Conservation (phyloP, 441 rosid genomes). For the Populus hybrid region DNA sequence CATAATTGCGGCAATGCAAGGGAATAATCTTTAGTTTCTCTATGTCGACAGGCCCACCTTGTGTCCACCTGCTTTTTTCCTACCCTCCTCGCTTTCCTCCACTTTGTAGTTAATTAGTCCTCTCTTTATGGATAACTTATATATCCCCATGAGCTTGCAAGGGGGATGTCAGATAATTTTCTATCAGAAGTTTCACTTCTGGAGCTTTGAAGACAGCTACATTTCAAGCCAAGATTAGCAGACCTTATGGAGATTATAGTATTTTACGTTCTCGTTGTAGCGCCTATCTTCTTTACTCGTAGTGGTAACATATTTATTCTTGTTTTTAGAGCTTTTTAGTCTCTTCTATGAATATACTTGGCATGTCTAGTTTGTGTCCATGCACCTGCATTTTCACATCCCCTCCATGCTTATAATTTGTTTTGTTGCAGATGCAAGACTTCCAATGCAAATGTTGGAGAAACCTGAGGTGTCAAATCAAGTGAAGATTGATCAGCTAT, state of each 20-base stretch:
- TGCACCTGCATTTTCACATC: not conserved
- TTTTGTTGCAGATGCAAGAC: conserved; percentile 27
- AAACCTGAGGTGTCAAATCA: not conserved
- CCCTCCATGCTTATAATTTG: not conserved
- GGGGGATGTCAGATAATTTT: not conserved
- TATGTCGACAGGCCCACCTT: not conserved
- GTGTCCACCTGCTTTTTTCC: not conserved
- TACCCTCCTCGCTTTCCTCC: too few relatives aligned
- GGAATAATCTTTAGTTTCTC: not conserved
- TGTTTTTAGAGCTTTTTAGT: not conserved
- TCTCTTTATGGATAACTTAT: not conserved
- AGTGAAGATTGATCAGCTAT: not conserved
- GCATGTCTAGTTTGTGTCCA: not conserved
- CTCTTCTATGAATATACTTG: not conserved
- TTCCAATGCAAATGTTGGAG: not conserved
- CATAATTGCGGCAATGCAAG: not conserved
- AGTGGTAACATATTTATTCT: conserved; percentile 13
- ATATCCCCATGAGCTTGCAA: not conserved
- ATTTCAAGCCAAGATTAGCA: not conserved
- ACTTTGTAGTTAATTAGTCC: not conserved
- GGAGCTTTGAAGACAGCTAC: not conserved
- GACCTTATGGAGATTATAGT: not conserved
- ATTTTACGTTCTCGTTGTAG: not conserved
- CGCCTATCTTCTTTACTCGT: conserved; percentile 9
- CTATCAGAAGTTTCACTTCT: not conserved